Evolutionary conservation across 345 rosid genomes (phyloP), one percentile per base, ranked within the genome.

Genomic region (Euclidium syriacum): DNA sequence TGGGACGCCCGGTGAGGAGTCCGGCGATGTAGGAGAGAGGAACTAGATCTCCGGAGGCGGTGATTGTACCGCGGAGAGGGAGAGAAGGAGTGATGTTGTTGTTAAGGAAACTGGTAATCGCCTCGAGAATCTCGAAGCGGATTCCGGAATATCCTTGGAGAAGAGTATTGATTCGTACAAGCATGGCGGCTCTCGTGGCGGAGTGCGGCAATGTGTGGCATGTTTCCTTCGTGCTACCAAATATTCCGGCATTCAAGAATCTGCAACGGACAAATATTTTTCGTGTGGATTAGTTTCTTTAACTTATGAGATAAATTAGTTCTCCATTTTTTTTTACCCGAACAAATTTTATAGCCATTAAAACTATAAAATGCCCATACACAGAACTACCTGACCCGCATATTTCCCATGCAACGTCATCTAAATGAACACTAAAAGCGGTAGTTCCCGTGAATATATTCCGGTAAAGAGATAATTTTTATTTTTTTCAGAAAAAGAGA

Each of bases 61-160:
- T 75, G 70, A 87, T 81, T 1, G 91, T 71, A 5, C 91, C 95
- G 5, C 95, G 79, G 39, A 87, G 88, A 12, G 91, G 91, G 38
- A 87, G 63, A 38, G 87, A 83, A 3, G 91, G 95, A 39, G 95
- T 84, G 74, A 87, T 64, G 77, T 83, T 78, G 56, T 18, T 55
- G 78, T 87, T 85, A 17, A 87, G 86, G 50, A 87, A 72, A 51
- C 77, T 67, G 20, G 88, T 42, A 0, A 87, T 83, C 36, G 95
- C 80, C 67, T 87, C 91, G 12, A 83, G 73, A 70, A 87, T 78
- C 72, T 85, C 88, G 42, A 87, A 87, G 29, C 95, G 58, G 63
- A 87, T 84, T 35, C 91, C 86, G 7, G 91, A 84, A 58, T 80
- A 87, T 10, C 95, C 95, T 35, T 87, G 91, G 27, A 84, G 77